Percentiles rank a stretch among this genome's conserved stretches.
Conservation (phyloP, 169 alveolate genomes). For the Plasmodium ovale region DNA sequence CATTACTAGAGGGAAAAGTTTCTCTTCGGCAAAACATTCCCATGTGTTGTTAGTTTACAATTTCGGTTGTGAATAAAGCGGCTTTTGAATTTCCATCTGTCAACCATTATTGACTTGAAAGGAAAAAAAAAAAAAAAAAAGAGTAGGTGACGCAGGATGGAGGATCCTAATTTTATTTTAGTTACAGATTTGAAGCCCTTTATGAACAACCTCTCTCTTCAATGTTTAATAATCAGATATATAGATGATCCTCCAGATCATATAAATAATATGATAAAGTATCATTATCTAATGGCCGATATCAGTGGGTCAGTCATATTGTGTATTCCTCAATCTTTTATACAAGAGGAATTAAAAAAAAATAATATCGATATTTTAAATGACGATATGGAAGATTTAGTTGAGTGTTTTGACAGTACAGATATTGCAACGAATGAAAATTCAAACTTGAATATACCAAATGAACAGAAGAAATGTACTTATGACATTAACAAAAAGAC, state of each 20-base stretch:
- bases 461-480: conserved; percentile 64
- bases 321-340: conserved; percentile 82
- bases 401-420: conserved; percentile 75
- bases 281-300: conserved; percentile 83
- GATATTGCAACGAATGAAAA: conserved; percentile 53
- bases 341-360: conserved; percentile 77
- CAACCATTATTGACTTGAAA: background rate
- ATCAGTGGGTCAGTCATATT: conserved; percentile 80
- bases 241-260: conserved; percentile 86
- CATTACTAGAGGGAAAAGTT: too few relatives aligned
- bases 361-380: conserved; percentile 24
- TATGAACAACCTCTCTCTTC: conserved; percentile 74
- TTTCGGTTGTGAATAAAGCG: too few relatives aligned
- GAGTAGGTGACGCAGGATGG: conserved; percentile 1
- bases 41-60: too few relatives aligned
- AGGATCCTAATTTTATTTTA: conserved; percentile 20
- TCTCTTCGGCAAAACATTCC: background rate
- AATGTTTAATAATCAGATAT: conserved; percentile 81
- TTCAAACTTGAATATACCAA: conserved; percentile 34
- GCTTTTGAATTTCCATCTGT: background rate
- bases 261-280: conserved; percentile 78
- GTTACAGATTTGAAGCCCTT: conserved; percentile 81
- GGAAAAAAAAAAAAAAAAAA: background rate
- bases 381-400: conserved; percentile 59
- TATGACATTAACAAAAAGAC: conserved; percentile 79